phyloP scores from a whole-genome alignment of 2,329 filamentous ascomycete genomes.

The Cercospora nicotianae region DNA sequence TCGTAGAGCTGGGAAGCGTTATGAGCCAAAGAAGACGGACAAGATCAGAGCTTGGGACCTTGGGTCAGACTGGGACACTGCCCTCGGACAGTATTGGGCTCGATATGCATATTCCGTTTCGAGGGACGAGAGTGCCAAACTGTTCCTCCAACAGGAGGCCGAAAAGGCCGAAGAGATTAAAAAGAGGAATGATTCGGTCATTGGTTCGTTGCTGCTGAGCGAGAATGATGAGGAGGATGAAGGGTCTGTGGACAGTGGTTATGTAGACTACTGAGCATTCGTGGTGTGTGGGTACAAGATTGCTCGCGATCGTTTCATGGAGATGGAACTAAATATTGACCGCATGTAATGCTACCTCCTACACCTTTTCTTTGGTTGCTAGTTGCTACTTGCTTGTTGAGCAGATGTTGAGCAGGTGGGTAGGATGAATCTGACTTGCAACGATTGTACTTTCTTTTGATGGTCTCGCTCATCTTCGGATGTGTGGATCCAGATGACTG shows the following conservation, averaged over 20 bases:
- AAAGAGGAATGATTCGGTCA: background rate
- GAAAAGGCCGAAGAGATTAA: background rate
- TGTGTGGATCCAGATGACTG: too few species aligned
- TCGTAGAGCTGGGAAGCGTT: background rate
- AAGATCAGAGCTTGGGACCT: background rate
- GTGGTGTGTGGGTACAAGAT: background rate
- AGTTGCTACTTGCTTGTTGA: too few species aligned
- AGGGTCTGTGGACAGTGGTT: background rate
- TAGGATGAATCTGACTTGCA: too few species aligned
- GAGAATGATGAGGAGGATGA: background rate
- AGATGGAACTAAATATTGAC: too few species aligned
- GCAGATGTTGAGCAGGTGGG: too few species aligned
- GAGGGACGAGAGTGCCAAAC: background rate
- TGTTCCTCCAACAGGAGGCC: background rate
- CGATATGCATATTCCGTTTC: background rate
- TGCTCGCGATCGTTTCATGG: background rate
- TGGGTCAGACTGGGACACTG: background rate
- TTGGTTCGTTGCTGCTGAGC: background rate
- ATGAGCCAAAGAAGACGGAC: background rate
- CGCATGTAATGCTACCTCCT: too few species aligned
- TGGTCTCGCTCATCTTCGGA: too few species aligned
- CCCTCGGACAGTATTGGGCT: conserved; percentile 1
- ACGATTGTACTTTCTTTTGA: too few species aligned
- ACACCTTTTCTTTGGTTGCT: too few species aligned
- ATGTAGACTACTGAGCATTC: background rate